phyloP scores from a whole-genome alignment of 192 early-diverging fungal genomes.

The Funneliformis geosporum region DNA sequence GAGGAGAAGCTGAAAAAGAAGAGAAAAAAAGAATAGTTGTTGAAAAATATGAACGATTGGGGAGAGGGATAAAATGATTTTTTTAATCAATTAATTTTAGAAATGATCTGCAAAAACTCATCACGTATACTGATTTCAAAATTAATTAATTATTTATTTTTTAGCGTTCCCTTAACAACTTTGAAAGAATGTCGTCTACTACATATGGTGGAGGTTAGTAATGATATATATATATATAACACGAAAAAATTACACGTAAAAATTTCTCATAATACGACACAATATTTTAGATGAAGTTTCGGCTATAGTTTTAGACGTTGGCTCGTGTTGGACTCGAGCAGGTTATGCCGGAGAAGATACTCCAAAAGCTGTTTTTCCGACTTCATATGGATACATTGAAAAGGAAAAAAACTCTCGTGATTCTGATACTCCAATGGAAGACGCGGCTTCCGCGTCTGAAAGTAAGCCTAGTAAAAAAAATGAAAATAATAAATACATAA shows the following conservation, averaged over 20 bases:
- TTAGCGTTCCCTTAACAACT: no score
- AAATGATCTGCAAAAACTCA: no score
- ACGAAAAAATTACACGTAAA: not conserved
- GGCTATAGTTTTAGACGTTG: conserved; percentile 92
- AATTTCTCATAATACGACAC: not conserved
- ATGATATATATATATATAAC: not conserved
- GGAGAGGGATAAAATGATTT: no score
- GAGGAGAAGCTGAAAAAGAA: no score
- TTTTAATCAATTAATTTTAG: no score
- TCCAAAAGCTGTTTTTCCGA: conserved; percentile 85
- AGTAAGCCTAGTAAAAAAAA: conserved; percentile 16
- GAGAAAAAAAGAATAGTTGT: no score
- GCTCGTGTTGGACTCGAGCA: conserved; percentile 82
- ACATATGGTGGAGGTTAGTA: not conserved
- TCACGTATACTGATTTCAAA: no score
- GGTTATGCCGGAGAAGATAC: conserved; percentile 98
- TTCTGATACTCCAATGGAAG: conserved; percentile 45
- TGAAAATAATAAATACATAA: conserved; percentile 59
- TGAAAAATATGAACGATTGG: no score
- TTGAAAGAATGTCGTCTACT: no score
- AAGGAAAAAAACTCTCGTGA: conserved; percentile 41
- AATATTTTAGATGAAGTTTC: conserved; percentile 79
- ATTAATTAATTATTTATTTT: no score
- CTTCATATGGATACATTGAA: conserved; percentile 65
- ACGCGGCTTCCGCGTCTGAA: conserved; percentile 8